These are phyloP conservation scores for Aureobasidium lini DNA, from an alignment of 2,329 filamentous ascomycete species.

Conservation along the genomic window DNA sequence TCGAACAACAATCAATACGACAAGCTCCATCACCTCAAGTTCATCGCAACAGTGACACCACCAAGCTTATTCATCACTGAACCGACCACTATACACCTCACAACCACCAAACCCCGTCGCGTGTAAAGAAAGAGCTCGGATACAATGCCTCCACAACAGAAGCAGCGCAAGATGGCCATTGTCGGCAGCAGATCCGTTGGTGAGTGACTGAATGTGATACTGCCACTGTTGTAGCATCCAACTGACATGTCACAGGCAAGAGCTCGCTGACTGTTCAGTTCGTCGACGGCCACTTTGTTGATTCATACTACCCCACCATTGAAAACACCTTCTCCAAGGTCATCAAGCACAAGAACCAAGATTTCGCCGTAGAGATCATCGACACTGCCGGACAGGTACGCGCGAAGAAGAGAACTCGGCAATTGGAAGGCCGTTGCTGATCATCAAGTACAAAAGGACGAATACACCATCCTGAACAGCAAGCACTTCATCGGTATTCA, in stretches of 20 bases:
- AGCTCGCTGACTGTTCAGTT: constrained; percentile 95
- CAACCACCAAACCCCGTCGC: neutral
- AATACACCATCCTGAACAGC: constrained; percentile 96
- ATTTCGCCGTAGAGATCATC: constrained; percentile 93
- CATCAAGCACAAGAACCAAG: constrained; percentile 86
- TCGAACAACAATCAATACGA: neutral
- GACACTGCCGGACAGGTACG: constrained; percentile 90
- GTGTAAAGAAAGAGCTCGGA: neutral
- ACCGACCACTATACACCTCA: neutral
- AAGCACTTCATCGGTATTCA: constrained; percentile 99
- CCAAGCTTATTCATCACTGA: neutral
- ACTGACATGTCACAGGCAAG: constrained; percentile 59
- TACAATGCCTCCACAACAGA: constrained; percentile 58
- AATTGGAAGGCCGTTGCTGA: neutral
- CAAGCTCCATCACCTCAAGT: neutral
- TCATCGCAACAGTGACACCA: neutral
- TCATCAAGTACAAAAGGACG: constrained; percentile 54
- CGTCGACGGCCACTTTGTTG: constrained; percentile 95
- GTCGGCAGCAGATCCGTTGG: constrained; percentile 89
- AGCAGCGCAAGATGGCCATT: constrained; percentile 92
- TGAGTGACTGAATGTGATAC: constrained; percentile 36
- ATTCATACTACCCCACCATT: constrained; percentile 98
- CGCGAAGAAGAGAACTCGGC: neutral
- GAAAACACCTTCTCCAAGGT: constrained; percentile 98
- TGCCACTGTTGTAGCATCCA: neutral